These are phyloP conservation scores for Rehmannia glutinosa DNA, from an alignment of 257 asterid species.

Conservation along the genomic window DNA sequence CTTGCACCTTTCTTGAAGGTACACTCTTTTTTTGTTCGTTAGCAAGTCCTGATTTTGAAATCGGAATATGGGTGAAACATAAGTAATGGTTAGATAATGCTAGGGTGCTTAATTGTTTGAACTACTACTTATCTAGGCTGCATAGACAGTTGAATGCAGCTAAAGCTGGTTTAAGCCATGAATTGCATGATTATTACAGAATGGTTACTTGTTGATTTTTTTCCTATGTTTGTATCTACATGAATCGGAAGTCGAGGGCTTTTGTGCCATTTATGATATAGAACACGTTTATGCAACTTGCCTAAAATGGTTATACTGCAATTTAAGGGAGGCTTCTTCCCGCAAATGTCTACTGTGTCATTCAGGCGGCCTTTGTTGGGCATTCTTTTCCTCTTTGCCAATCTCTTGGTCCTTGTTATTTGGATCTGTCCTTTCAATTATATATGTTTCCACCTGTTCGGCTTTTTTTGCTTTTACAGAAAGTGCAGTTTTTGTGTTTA, in stretches of 20 bases:
- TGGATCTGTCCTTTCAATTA: too few species aligned
- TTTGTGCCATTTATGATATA: background rate
- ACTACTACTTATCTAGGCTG: background rate
- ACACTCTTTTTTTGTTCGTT: background rate
- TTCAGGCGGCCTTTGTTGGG: background rate
- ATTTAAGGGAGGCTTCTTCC: background rate
- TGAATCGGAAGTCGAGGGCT: background rate
- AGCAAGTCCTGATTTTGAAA: background rate
- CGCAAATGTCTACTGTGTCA: background rate
- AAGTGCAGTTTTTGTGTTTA: too few species aligned
- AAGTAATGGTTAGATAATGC: background rate
- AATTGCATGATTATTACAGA: background rate
- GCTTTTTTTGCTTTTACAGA: background rate
- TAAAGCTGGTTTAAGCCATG: background rate
- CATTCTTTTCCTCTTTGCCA: too few species aligned
- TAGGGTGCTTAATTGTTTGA: background rate
- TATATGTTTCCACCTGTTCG: too few species aligned
- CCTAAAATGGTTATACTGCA: background rate
- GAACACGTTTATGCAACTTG: background rate
- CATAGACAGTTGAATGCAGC: background rate
- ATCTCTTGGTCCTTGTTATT: too few species aligned
- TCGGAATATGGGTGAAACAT: background rate
- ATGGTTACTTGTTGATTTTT: background rate
- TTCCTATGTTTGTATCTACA: background rate
- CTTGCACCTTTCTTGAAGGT: constrained; percentile 82